Evolutionary conservation across 2,329 filamentous ascomycete genomes (phyloP), one percentile per base, ranked within the genome.

Genomic region (Parascedosporium putredinis): DNA sequence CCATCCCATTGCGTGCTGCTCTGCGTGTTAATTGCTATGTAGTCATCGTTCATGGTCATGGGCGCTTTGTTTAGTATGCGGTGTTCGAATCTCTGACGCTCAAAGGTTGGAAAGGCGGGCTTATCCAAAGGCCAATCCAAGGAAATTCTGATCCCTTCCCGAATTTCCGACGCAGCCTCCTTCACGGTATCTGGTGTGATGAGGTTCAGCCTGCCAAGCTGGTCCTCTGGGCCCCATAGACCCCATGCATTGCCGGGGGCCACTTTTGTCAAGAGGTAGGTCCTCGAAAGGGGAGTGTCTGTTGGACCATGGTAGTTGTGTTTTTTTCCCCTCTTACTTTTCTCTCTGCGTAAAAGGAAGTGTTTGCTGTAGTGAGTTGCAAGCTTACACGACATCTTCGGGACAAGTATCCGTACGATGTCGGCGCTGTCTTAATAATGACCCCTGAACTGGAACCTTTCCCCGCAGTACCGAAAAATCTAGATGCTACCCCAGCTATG

Each of bases 221-320:
- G 63, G 52, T 79, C 76, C 2, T 64, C 51, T 4, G 64, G 57
- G 2, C 75, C 75, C 53, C 74, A 78, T 4, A 76, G 67, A 1
- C 74, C 74, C 76, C 76, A 80, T 5, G 76, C 73, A 51, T 79
- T 79, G 6, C 72, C 71, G 2, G 61, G 65, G 5, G 0, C 73
- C 74, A 50, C 66, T 59, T 44, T 71, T 70, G 50, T 68, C 66
- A 1, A 79, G 64, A 0, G 75, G 75, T 0, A 79, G 69, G 3
- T 67, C 61, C 5, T 70, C 62, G 53, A 76, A 76, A 47, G 0
- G 62, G 61, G 24, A 36, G 16, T 36, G 8, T 36, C 8, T 7
- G 33, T 36, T 7, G 33, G 33, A 7, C n/a, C 33, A 36, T 36
- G n/a, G n/a, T n/a, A n/a, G n/a, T n/a, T n/a, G n/a, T n/a, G n/a